Base-by-base conservation (phyloP, 371 early-diverging fungal species). In the Saksenaea vasiformis region DNA sequence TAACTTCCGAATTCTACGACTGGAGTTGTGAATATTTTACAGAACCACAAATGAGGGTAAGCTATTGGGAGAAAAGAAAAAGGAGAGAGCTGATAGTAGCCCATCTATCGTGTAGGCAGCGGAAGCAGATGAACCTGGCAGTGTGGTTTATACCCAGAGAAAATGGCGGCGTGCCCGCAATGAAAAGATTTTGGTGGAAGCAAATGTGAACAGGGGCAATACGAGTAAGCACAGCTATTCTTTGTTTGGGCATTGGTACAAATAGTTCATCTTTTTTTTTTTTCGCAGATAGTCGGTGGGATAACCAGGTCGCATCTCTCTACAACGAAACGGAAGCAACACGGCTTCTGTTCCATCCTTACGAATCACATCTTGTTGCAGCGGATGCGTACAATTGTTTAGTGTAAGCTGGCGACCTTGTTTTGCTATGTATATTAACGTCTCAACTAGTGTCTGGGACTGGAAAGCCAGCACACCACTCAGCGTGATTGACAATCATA, bases 1-100 rank as follows among this genome's bases (percentile, higher is more conserved):
- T 86, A 26, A 71, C 78, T 36, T 92, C 92, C 1, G 74, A 72
- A 8, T 91, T 93, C 54, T 94, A 89, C 61, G 91, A 93, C 56
- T 92, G 91, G 93, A 90, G 91, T 69, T 88, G 91, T 62, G 91
- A 91, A 69, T 93, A 91, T 74, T 95, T 94, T 76, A 84, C 87
- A n/a, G 92, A 94, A 68, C 93, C 96, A 22, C 96, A 94, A 68
- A 92, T 94, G 89, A 76, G 85, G 71, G 92, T 88, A 73, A 72
- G 74, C 47, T 31, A 19, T 38, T n/a, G n/a, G n/a, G n/a, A n/a
- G n/a, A n/a, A 36, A 22, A 22, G 17, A 14, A 39, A 7, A 8
- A 28, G n/a, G n/a, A 36, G 54, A 34, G 35, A 14, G 11, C 10
- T 44, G n/a, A n/a, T 8, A 43, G 41, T 36, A 44, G n/a, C 51